Conservation (phyloP, 164 flowering plant species). For the Nelumbo lutea region DNA sequence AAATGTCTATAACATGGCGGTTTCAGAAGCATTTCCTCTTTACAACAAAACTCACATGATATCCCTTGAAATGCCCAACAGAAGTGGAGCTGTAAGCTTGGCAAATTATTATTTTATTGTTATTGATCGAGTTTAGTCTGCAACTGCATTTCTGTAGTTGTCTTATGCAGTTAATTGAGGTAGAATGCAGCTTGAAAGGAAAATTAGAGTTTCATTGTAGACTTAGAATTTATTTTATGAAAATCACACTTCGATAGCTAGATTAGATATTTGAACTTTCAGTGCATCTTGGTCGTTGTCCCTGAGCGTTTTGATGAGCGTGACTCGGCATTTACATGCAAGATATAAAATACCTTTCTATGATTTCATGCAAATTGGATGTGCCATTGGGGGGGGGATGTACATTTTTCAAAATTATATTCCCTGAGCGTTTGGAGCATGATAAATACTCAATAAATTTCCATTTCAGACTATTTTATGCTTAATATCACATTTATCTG, state of each 20-base stretch:
- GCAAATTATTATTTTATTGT: not conserved
- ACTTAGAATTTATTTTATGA: too few relatives aligned
- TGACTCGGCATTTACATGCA: not conserved
- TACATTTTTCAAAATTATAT: not conserved
- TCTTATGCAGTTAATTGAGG: not conserved
- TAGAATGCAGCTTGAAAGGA: not conserved
- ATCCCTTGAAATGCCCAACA: slow-evolving; percentile 62
- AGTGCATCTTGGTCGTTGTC: not conserved
- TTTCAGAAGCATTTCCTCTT: slow-evolving; percentile 72
- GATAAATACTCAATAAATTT: too few relatives aligned
- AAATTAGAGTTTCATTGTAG: too few relatives aligned
- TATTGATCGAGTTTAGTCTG: not conserved
- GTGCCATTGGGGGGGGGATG: too few relatives aligned
- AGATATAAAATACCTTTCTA: too few relatives aligned
- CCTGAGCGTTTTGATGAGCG: not conserved
- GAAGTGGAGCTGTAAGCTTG: slow-evolving; percentile 71
- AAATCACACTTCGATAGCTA: not conserved
- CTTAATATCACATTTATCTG: too few relatives aligned
- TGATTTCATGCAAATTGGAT: not conserved
- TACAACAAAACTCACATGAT: slow-evolving; percentile 86
- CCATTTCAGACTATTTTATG: too few relatives aligned
- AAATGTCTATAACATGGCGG: slow-evolving; percentile 56
- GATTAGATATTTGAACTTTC: not conserved
- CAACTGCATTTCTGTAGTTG: not conserved
- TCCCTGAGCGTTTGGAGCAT: not conserved